phyloP scores from a whole-genome alignment of 257 asterid species.

The Nicotiana otophora region DNA sequence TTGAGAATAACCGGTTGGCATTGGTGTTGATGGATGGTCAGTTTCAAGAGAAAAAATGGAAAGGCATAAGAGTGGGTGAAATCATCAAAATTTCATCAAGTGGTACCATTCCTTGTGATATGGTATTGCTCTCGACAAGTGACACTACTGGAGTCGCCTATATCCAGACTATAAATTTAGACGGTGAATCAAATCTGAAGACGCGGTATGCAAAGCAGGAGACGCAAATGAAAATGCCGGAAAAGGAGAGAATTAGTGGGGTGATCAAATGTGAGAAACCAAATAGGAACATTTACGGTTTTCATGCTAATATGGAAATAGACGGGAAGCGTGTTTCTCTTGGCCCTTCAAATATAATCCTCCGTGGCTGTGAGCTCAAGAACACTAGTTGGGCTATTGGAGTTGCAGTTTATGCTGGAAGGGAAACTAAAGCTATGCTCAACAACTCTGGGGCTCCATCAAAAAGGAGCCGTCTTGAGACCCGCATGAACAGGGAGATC shows the following conservation, averaged over 20 bases:
- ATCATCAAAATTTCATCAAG: conserved; percentile 57
- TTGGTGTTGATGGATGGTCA: conserved; percentile 47
- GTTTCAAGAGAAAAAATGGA: conserved; percentile 75
- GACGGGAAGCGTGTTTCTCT: conserved; percentile 85
- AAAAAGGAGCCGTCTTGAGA: conserved; percentile 88
- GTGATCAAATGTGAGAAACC: conserved; percentile 93
- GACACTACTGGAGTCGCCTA: conserved; percentile 90
- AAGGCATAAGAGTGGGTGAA: conserved; percentile 74
- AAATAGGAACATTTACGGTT: conserved; percentile 89
- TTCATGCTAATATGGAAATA: conserved; percentile 81
- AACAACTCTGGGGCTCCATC: conserved; percentile 97
- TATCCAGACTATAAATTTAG: conserved; percentile 87
- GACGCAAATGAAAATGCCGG: conserved; percentile 52
- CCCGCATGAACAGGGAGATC: conserved; percentile 83
- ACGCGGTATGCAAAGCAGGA: conserved; percentile 97
- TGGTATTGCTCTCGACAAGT: conserved; percentile 88
- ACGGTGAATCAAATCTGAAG: conserved; percentile 94
- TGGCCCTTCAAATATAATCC: conserved; percentile 90
- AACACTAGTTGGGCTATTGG: conserved; percentile 91
- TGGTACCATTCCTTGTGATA: conserved; percentile 89
- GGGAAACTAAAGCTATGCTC: conserved; percentile 96
- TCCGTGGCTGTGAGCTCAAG: conserved; percentile 95
- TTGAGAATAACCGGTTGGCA: conserved; percentile 76
- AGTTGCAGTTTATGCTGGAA: conserved; percentile 81
- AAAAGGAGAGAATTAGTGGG: conserved; percentile 43